Evolutionary conservation across 495 filamentous ascomycete species (phyloP).

Genomic region (Venustampulla echinocandica): DNA sequence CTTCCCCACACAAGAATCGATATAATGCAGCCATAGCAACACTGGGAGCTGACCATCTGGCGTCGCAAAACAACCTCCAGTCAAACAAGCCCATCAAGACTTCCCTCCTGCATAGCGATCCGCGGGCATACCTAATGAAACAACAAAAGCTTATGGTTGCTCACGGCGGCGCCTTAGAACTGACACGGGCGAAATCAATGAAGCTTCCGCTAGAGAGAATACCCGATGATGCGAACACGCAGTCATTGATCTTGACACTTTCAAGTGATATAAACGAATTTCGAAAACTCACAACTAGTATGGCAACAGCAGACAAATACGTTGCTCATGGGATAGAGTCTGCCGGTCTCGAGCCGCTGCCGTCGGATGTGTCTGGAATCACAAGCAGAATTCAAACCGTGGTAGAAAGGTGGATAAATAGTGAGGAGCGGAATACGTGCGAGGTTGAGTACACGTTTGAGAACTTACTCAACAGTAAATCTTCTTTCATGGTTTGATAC

Average conservation of each 20-base stretch:
- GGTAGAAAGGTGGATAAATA: conserved; percentile 9
- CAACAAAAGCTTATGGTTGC: conserved; percentile 29
- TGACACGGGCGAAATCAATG: conserved; percentile 32
- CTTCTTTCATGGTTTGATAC: neutral
- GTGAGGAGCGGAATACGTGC: neutral
- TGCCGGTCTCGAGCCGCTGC: conserved; percentile 2
- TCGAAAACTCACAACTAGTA: neutral
- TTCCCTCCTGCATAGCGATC: conserved; percentile 27
- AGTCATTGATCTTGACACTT: conserved; percentile 12
- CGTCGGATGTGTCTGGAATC: conserved; percentile 3
- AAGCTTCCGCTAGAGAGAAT: conserved; percentile 38
- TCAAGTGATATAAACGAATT: neutral
- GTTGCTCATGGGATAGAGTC: neutral
- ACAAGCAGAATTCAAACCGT: conserved; percentile 1
- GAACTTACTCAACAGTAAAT: too few species aligned
- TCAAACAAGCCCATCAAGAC: conserved; percentile 24
- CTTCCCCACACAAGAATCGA: conserved; percentile 30
- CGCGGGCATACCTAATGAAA: conserved; percentile 32
- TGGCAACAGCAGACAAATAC: conserved; percentile 8
- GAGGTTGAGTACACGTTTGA: conserved; percentile 18
- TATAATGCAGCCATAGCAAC: conserved; percentile 28
- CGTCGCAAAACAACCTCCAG: neutral
- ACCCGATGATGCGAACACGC: conserved; percentile 23
- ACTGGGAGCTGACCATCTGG: conserved; percentile 10
- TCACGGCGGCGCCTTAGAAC: conserved; percentile 16